Evolutionary conservation across 768 basidiomycete genomes (phyloP).

Genomic region (Dentipellis fragilis): DNA sequence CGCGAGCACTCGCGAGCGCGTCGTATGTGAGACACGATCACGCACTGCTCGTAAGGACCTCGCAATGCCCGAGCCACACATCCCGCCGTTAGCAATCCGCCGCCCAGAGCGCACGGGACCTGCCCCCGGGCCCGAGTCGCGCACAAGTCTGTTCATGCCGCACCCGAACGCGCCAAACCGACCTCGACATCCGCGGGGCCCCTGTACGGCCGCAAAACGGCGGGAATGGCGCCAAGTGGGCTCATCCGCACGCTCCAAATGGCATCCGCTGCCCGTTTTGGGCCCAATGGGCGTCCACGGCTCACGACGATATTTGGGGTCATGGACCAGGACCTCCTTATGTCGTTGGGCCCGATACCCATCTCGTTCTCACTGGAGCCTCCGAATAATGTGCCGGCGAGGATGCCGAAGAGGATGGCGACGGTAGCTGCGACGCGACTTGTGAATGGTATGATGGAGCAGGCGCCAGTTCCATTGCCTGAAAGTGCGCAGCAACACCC

Average conservation of each 20-base stretch:
- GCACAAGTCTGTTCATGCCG: slow-evolving; percentile 38
- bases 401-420: slow-evolving; percentile 4
- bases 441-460: background rate
- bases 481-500: background rate
- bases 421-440: background rate
- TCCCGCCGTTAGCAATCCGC: background rate
- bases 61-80: slow-evolving; percentile 1
- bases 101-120: slow-evolving; percentile 6
- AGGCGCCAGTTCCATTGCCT: background rate
- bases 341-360: slow-evolving; percentile 46
- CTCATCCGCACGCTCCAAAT: slow-evolving; percentile 16
- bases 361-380: slow-evolving; percentile 53
- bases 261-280: slow-evolving; percentile 12
- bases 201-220: slow-evolving; percentile 40
- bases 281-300: slow-evolving; percentile 20
- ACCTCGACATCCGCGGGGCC: slow-evolving; percentile 36
- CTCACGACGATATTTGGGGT: slow-evolving; percentile 54
- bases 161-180: slow-evolving; percentile 47
- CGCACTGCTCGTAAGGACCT: too few species aligned
- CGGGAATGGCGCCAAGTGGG: slow-evolving; percentile 16
- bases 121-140: slow-evolving; percentile 16
- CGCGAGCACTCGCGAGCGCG: too few species aligned
- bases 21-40: too few species aligned
- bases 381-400: slow-evolving; percentile 22
- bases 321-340: slow-evolving; percentile 39